Evolutionary conservation across 2,329 filamentous ascomycete species (phyloP), one percentile per base, ranked within the genome.

Genomic region (Aspergillus puulaauensis): DNA sequence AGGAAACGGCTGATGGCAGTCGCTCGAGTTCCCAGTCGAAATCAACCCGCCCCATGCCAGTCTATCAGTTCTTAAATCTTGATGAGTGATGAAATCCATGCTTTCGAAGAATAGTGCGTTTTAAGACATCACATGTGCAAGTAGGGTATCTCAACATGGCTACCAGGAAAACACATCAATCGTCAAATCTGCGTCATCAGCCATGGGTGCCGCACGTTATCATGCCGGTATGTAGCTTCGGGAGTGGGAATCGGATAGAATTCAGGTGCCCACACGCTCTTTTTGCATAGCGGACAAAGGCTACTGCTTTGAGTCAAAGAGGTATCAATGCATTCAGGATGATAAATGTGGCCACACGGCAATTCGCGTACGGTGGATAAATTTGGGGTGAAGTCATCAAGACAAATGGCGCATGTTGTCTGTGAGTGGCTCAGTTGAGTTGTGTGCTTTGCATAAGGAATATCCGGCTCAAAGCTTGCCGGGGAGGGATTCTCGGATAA

Each of bases 341-440:
- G 93, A 74, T 93, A 99, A 56, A 98, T 93, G 71, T 99, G 95
- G 0, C 89, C 87, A 66, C 95, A 99, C 0, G 91, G 86, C 3
- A 98, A 80, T 74, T 97, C 90, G 55, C 92, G 89, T 55, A 98
- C 92, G 19, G 86, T 83, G 0, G 90, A 89, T 17, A 81, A 76
- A 39, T 85, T 83, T 15, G 86, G 83, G 27, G 89, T 82, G 68
- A 91, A 98, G 58, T 90, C 86, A 54, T 91, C 90, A 1, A 96
- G 82, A 70, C 95, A 99, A 53, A 98, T 96, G n/a, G 90, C 86
- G 70, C 95, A 98, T 2, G 84, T 87, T 0, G 90, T 87, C 70
- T 98, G 95, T 19, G 87, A 86, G 64, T 90, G 80, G 39, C 74
- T 72, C 31, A 73, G 64, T 33, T 68, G 64, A 44, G 66, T 63